A percentile compares a stretch with the other conserved stretches of the same genome.
Evolutionary conservation across 352 stramenopile species (phyloP).

Genomic region (Phytophthora uliginosa): DNA sequence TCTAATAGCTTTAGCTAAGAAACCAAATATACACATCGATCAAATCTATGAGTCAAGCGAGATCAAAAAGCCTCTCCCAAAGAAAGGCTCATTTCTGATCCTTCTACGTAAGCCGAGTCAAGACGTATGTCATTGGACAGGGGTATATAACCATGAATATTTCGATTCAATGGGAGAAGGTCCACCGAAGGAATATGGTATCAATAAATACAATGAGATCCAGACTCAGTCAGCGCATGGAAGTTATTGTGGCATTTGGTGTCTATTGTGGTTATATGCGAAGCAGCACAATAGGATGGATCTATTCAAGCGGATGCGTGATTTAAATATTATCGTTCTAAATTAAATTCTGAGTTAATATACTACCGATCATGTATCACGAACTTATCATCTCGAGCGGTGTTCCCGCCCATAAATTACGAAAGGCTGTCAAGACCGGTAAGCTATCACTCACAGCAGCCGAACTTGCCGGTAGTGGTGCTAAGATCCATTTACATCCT

Average conservation of each 20-base stretch:
- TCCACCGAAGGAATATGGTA: neutral
- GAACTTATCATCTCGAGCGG: neutral
- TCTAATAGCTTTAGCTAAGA: no score
- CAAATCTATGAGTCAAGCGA: no score
- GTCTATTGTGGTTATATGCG: neutral
- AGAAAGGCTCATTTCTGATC: no score
- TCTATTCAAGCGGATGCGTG: neutral
- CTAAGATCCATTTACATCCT: neutral
- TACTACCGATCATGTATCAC: neutral
- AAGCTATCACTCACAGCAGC: neutral
- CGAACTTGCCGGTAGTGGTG: neutral
- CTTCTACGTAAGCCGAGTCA: no score
- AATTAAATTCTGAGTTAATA: neutral
- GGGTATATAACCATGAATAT: neutral
- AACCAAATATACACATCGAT: no score
- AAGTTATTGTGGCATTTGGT: neutral
- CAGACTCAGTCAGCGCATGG: neutral
- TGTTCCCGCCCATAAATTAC: neutral
- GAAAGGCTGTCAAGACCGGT: neutral
- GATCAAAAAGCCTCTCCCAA: no score
- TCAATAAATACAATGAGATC: neutral
- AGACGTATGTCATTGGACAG: slow-evolving; percentile 1
- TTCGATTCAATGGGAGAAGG: neutral
- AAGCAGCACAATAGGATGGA: neutral
- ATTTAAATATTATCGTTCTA: slow-evolving; percentile 3